Evolutionary conservation across 1,284 basidiomycete genomes (phyloP), one percentile per base, ranked within the genome.

Genomic region (Fomitopsis pinicola): DNA sequence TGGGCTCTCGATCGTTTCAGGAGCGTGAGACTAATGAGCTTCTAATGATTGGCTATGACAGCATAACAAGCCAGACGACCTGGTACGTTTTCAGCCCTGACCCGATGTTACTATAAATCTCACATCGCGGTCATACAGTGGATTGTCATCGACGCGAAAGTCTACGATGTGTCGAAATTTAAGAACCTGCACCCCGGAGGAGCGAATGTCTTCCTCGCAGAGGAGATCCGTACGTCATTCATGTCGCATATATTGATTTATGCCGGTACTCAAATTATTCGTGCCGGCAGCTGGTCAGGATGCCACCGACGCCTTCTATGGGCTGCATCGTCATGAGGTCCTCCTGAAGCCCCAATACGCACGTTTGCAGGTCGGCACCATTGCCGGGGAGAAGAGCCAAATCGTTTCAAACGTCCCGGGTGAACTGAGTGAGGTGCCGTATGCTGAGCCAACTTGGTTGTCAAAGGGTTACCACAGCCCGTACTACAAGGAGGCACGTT

Each of bases 291-390:
- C 88, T 62, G 92, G 91, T 1, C 82, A 92, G 73, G 93, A 96
- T 72, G 92, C 91, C 2, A 95, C 94, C 0, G 91, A 94, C 59
- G 85, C 83, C 1, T 95, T 95, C 77, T 95, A 89, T 68, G 85
- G 88, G 58, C 83, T 96, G 48, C 94, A 96, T 73, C 82, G 91
- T 48, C 84, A 87, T 60, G 92, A 95, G 66, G 82, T 95, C 7
- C 82, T 96, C 45, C 75, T 80, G 66, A 86, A 85, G 67, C 88
- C 89, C 4, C 87, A 90, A 71, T 94, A 92, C 70, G 71, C 79
- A 57, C 84, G 89, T 26, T 78, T 92, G 9, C 82, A 84, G 63
- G 85, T 94, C 58, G 92, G 91, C 52, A 78, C 79, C 33, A 81
- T 96, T 63, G 80, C 85, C 55, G 90, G 85, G 55, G 85, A 91